Evolutionary conservation across 805 yeast species (phyloP), one percentile per base, ranked within the genome.

Genomic region (Saccharomycopsis sp.): DNA sequence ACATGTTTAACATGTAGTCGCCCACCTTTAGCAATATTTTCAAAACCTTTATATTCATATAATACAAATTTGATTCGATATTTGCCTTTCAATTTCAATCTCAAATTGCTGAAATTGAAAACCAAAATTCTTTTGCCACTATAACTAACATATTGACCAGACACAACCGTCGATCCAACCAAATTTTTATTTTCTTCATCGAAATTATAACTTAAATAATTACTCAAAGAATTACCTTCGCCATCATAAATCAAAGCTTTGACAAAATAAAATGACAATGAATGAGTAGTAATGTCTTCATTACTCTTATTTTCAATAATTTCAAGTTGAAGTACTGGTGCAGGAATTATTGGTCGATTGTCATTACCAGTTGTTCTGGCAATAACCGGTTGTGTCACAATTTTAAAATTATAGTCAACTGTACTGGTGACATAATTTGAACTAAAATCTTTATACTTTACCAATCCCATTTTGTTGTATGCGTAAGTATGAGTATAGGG

Each of bases 31-130:
- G 33, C 28, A 29, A 47, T 43, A 14, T 43, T 24, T n/a, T 33
- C 23, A 29, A 47, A 47, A 14, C 45, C 32, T n/a, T 33, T 29
- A 16, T 24, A 42, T 17, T 42, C 47, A 22, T 19, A 49, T 9
- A 49, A 38, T 5, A 21, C 26, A 31, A 49, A 49, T 24, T 33
- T 38, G n/a, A 49, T 22, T 17, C 33, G 46, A 41, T 46, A 49
- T 4, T 22, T 16, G 3, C 52, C 52, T 28, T 42, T 41, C 3
- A 16, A 22, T 28, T 24, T 38, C 16, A 49, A 16, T 2, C 48
- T 42, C 11, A 49, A 28, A 20, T 42, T 49, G 26, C 31, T 38
- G 24, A 49, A 46, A 26, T 43, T 45, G 38, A 49, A 49, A 11
- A 45, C 23, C 33, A 49, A 21, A 9, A 27, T 31, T 11, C 24